Evolutionary conservation across 2,329 filamentous ascomycete genomes (phyloP).

Genomic region (Calonectria pteridis): DNA sequence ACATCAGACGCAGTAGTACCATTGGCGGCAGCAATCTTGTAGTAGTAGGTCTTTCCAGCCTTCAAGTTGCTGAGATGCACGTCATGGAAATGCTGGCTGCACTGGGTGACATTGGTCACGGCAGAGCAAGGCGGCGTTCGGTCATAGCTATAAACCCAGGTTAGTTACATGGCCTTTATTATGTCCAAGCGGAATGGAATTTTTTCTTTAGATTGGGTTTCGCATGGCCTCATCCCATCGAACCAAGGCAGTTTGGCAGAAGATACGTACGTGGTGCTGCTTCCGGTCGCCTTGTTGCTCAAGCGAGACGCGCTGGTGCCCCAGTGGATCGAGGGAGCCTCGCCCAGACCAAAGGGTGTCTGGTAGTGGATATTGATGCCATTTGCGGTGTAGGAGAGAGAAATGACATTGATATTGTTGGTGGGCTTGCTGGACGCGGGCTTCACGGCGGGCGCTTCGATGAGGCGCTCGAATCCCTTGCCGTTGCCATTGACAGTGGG

Average conservation of each 20-base stretch:
- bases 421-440: neutral
- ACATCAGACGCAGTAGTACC: neutral
- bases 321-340: neutral
- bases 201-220: neutral
- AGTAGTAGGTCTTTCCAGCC: neutral
- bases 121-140: neutral
- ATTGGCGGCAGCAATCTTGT: neutral
- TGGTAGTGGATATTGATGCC: slow-evolving; percentile 6
- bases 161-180: neutral
- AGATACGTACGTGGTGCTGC: slow-evolving; percentile 1
- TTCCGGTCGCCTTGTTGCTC: neutral
- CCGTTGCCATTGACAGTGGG: neutral
- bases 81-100: neutral
- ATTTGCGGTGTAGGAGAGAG: neutral
- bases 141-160: neutral
- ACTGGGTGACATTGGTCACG: neutral
- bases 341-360: neutral
- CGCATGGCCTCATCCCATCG: neutral
- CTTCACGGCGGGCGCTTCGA: neutral
- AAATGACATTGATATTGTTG: neutral
- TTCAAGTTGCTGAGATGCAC: neutral
- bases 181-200: too few relatives aligned
- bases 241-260: neutral
- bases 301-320: neutral
- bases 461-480: neutral